A percentile compares a stretch with the other conserved stretches of the same genome.
Evolutionary conservation across 148 eudicot species (phyloP).

Genomic region (Spergularia marina): DNA sequence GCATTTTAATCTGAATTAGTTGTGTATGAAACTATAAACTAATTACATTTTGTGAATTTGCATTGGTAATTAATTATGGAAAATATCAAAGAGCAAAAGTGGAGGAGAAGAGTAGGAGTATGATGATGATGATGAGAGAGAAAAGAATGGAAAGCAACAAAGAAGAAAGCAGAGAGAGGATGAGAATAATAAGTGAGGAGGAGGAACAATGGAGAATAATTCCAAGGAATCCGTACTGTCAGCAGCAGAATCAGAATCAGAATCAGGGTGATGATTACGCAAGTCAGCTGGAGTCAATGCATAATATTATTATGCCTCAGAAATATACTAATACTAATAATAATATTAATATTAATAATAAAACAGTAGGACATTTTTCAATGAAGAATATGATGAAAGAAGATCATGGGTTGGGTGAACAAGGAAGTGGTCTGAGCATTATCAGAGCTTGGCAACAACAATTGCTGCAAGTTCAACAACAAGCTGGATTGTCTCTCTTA

Average conservation of each 20-base stretch:
- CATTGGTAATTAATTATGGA: neutral
- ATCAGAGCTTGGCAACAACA: slow-evolving; percentile 31
- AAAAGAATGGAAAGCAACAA: slow-evolving; percentile 10
- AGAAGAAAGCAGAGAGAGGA: slow-evolving; percentile 1
- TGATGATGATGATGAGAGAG: slow-evolving; percentile 26
- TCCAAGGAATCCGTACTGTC: slow-evolving; percentile 4
- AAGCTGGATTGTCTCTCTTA: neutral
- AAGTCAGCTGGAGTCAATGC: slow-evolving; percentile 30
- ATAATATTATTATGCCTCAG: slow-evolving; percentile 21
- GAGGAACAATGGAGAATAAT: slow-evolving; percentile 14
- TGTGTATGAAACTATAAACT: too few species aligned
- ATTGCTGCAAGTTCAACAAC: neutral
- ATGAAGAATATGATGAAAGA: neutral
- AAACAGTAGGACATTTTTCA: neutral
- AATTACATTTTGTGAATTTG: too few species aligned
- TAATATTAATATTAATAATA: neutral
- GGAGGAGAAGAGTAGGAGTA: slow-evolving; percentile 13
- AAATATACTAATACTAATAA: neutral
- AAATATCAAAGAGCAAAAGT: slow-evolving; percentile 17
- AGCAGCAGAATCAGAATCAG: slow-evolving; percentile 1
- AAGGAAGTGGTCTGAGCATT: slow-evolving; percentile 17
- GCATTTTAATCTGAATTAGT: too few species aligned
- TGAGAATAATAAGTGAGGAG: slow-evolving; percentile 18
- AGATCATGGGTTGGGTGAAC: slow-evolving; percentile 9
- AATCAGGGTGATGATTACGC: slow-evolving; percentile 25